A percentile compares a stretch with the other conserved stretches of the same genome.
phyloP scores from a whole-genome alignment of 106 monocot species.

The Acorus gramineus region DNA sequence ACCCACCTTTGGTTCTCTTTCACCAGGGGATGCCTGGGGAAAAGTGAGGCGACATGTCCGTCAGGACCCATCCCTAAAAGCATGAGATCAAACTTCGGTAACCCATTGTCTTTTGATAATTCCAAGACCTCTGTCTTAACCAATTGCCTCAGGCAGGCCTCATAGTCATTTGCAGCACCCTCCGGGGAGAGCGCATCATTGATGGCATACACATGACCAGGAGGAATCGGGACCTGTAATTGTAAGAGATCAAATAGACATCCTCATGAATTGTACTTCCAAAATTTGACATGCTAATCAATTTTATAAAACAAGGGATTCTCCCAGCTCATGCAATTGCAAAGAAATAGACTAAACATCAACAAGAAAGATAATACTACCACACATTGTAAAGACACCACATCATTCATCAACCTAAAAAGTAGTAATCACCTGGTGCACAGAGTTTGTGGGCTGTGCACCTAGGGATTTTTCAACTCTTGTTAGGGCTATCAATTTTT shows the following conservation, averaged over 20 bases:
- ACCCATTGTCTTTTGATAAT: constrained; percentile 22
- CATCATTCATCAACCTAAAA: too few species aligned
- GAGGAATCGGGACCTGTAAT: constrained; percentile 48
- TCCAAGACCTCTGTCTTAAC: constrained; percentile 27
- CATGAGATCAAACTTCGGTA: constrained; percentile 68
- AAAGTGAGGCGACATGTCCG: constrained; percentile 67
- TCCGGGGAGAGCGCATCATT: constrained; percentile 38
- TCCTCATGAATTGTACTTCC: not conserved
- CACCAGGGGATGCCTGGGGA: constrained; percentile 46
- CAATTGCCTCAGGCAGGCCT: constrained; percentile 34
- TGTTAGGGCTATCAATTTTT: too few species aligned
- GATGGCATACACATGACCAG: constrained; percentile 41
- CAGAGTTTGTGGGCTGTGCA: too few species aligned
- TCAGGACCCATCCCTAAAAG: constrained; percentile 66
- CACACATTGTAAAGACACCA: too few species aligned
- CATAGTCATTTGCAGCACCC: constrained; percentile 57
- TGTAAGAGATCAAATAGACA: not conserved
- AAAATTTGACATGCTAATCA: too few species aligned
- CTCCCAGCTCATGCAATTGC: too few species aligned
- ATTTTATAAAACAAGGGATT: too few species aligned
- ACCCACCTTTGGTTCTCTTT: constrained; percentile 37
- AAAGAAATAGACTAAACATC: too few species aligned
- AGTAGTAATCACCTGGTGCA: too few species aligned
- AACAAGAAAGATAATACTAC: too few species aligned
- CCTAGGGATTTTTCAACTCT: too few species aligned